Percentiles rank a stretch among this genome's conserved stretches.
Conservation (phyloP, 805 yeast genomes). For the Hanseniaspora thailandica region DNA sequence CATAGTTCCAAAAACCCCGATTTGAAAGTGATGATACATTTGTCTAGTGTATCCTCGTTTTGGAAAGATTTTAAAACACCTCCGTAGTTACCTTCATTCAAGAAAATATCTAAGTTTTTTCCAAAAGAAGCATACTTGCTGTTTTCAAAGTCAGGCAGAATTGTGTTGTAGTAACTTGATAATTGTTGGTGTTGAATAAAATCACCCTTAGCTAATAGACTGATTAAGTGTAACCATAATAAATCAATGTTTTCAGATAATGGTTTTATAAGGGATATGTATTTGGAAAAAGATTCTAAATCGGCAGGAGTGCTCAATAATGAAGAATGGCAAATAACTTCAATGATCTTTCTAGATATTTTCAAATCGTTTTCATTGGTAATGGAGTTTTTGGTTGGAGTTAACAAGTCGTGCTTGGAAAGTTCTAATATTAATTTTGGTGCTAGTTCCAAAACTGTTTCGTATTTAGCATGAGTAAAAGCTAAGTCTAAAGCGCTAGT, state of each 20-base stretch:
- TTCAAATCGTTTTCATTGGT: slow-evolving; percentile 49
- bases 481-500: slow-evolving; percentile 57
- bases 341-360: slow-evolving; percentile 72
- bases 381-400: slow-evolving; percentile 42
- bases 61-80: slow-evolving; percentile 68
- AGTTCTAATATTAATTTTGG: slow-evolving; percentile 68
- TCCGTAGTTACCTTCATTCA: slow-evolving; percentile 93
- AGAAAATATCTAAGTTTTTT: slow-evolving; percentile 77
- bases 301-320: slow-evolving; percentile 51
- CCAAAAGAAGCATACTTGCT: slow-evolving; percentile 74
- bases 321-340: slow-evolving; percentile 74
- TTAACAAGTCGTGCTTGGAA: slow-evolving; percentile 62
- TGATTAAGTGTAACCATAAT: slow-evolving; percentile 48
- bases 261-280: slow-evolving; percentile 53
- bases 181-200: slow-evolving; percentile 12
- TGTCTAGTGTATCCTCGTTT: slow-evolving; percentile 40
- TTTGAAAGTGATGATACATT: slow-evolving; percentile 60
- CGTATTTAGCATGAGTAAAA: slow-evolving; percentile 52
- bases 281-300: slow-evolving; percentile 57
- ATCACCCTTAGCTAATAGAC: slow-evolving; percentile 69
- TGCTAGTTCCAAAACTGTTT: slow-evolving; percentile 47
- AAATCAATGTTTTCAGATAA: slow-evolving; percentile 6
- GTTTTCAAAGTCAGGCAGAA: slow-evolving; percentile 41
- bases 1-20: slow-evolving; percentile 65
- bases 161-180: slow-evolving; percentile 80